These are phyloP conservation scores for Henningerozyma blattae DNA, from an alignment of 805 yeast species.

Conservation along the genomic window DNA sequence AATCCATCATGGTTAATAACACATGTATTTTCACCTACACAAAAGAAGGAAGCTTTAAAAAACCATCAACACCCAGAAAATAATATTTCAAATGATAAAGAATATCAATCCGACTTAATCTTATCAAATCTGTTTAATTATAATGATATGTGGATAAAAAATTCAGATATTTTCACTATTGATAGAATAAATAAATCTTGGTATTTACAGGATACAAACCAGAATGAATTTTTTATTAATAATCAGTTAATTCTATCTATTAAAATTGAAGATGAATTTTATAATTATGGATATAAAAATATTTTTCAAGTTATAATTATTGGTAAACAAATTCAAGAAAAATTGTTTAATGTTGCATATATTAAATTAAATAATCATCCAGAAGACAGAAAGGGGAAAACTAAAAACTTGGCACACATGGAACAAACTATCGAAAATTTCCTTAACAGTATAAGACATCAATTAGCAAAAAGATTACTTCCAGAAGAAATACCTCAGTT, in stretches of 20 bases:
- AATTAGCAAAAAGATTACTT: constrained; percentile 40
- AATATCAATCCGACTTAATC: no score
- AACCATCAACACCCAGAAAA: no score
- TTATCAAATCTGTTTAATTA: constrained; percentile 93
- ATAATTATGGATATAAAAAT: constrained; percentile 78
- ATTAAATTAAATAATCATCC: constrained; percentile 29
- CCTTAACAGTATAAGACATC: constrained; percentile 1
- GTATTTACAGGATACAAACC: background rate
- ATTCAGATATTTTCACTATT: constrained; percentile 81
- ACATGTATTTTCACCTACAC: no score
- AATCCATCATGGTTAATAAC: no score
- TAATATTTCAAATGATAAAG: no score
- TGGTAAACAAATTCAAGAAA: constrained; percentile 29
- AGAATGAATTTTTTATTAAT: constrained; percentile 41
- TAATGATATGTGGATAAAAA: constrained; percentile 29
- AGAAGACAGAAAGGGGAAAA: no score
- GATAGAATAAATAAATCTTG: constrained; percentile 48
- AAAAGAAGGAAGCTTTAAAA: no score
- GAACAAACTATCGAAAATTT: no score
- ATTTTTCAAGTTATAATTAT: constrained; percentile 80
- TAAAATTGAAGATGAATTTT: constrained; percentile 73
- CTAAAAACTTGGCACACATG: no score
- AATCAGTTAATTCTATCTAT: constrained; percentile 33
- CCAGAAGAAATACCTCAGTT: constrained; percentile 76
- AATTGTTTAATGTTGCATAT: background rate